A percentile compares a stretch with the other conserved stretches of the same genome.
phyloP scores from a whole-genome alignment of 163 green algal genomes.

The Scenedesmus sp. region DNA sequence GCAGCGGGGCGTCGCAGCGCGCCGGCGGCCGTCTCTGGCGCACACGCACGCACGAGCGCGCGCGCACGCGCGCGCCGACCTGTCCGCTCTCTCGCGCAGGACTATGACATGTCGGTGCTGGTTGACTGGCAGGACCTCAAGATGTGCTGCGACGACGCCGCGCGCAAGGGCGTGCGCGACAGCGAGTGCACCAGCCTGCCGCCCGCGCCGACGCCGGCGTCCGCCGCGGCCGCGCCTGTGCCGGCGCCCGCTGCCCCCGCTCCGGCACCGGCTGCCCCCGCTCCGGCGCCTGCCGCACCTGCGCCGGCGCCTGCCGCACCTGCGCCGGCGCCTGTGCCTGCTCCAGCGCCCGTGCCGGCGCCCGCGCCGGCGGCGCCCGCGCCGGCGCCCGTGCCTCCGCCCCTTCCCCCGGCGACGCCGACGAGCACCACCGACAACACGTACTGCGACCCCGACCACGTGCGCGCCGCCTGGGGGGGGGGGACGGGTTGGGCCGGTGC shows the following conservation, averaged over 20 bases:
- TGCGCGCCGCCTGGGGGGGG: background rate
- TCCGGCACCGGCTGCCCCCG: too few species aligned
- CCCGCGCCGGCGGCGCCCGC: background rate
- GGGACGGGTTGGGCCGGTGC: too few species aligned
- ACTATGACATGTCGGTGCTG: conserved; percentile 20
- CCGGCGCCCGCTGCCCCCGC: too few species aligned
- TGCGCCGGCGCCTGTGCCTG: too few species aligned
- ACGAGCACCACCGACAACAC: background rate
- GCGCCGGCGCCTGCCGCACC: too few species aligned
- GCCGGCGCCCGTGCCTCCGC: conserved; percentile 1
- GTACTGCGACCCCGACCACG: conserved; percentile 14
- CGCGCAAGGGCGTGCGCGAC: background rate
- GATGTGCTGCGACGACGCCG: conserved; percentile 12
- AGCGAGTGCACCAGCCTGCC: conserved; percentile 25
- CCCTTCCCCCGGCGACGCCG: background rate
- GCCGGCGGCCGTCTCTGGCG: too few species aligned
- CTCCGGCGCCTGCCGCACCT: too few species aligned
- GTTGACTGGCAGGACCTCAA: conserved; percentile 29
- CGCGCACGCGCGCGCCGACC: too few species aligned
- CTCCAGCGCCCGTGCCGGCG: too few species aligned
- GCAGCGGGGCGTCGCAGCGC: too few species aligned
- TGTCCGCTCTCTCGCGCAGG: background rate
- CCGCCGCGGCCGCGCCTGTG: too few species aligned
- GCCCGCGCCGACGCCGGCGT: background rate
- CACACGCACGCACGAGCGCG: too few species aligned